phyloP scores from a whole-genome alignment of 1,139 yeast genomes.

The Dujonia santamariae region DNA sequence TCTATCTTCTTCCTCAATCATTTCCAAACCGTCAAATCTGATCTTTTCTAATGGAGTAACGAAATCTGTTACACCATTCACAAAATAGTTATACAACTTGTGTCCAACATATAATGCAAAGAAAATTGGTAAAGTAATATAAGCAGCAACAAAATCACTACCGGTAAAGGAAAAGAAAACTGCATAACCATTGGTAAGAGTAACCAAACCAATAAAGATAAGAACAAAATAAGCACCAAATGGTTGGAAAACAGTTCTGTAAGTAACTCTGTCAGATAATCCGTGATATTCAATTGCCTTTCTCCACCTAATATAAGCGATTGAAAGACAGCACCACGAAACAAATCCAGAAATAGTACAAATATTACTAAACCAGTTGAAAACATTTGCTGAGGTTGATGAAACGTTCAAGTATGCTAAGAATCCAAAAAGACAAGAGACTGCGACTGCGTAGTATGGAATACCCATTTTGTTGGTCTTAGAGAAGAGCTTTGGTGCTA shows the following conservation, averaged over 20 bases:
- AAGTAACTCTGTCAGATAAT: constrained; percentile 46
- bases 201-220: constrained; percentile 38
- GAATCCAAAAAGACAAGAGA: constrained; percentile 31
- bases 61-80: constrained; percentile 27
- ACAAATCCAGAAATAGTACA: constrained; percentile 69
- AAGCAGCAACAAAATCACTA: constrained; percentile 58
- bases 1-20: constrained; percentile 37
- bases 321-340: constrained; percentile 57
- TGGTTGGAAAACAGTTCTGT: constrained; percentile 47
- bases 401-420: constrained; percentile 64
- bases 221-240: constrained; percentile 51
- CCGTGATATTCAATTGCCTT: constrained; percentile 44
- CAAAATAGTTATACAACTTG: constrained; percentile 26
- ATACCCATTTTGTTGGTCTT: constrained; percentile 64
- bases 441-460: constrained; percentile 49
- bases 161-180: constrained; percentile 53
- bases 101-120: constrained; percentile 45
- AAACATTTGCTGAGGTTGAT: constrained; percentile 51
- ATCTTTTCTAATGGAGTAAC: constrained; percentile 43
- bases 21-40: constrained; percentile 42
- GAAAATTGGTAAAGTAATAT: constrained; percentile 57
- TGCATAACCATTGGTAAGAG: constrained; percentile 59
- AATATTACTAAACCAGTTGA: constrained; percentile 66
- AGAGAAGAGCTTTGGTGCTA: constrained; percentile 57
- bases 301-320: constrained; percentile 52